phyloP scores from a whole-genome alignment of 2,329 filamentous ascomycete genomes.

The Epichloe hybrida region DNA sequence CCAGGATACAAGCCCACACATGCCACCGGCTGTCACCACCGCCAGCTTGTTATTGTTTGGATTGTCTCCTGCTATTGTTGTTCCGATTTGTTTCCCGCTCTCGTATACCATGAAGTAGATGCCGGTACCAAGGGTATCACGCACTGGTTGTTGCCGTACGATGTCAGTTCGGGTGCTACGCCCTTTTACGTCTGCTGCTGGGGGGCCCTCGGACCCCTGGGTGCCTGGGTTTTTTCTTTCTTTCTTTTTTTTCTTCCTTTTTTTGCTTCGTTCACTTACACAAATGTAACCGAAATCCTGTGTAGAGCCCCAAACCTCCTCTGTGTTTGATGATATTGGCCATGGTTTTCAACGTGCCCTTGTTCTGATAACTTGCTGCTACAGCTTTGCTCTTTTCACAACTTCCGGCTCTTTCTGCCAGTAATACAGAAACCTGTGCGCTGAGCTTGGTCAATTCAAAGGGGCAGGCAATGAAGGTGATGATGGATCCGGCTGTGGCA shows the following conservation, averaged over 20 bases:
- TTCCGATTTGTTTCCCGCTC: conserved; percentile 69
- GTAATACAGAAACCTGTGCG: conserved; percentile 69
- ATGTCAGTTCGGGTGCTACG: background rate
- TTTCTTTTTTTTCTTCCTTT: rapidly evolving
- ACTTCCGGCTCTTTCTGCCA: conserved; percentile 35
- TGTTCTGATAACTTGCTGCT: conserved; percentile 59
- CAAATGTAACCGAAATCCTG: conserved; percentile 66
- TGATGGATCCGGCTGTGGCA: conserved; percentile 64
- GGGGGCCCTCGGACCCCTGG: too few relatives aligned
- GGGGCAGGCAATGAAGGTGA: conserved; percentile 70
- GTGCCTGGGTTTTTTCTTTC: too few relatives aligned
- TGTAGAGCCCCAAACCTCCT: conserved; percentile 62
- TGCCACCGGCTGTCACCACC: conserved; percentile 62
- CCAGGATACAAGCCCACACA: conserved; percentile 78
- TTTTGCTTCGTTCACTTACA: conserved; percentile 36
- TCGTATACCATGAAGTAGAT: conserved; percentile 89
- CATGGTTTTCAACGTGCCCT: conserved; percentile 64
- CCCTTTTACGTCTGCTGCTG: background rate
- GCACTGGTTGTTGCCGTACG: conserved; percentile 33
- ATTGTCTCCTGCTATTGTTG: conserved; percentile 56
- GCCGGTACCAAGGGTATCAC: conserved; percentile 69
- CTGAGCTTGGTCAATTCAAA: conserved; percentile 86
- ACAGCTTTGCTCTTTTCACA: conserved; percentile 40
- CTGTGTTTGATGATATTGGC: conserved; percentile 64
- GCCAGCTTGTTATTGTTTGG: conserved; percentile 68